Evolutionary conservation across 2,329 filamentous ascomycete genomes (phyloP).

Genomic region (Neocatenulostroma microsporum): DNA sequence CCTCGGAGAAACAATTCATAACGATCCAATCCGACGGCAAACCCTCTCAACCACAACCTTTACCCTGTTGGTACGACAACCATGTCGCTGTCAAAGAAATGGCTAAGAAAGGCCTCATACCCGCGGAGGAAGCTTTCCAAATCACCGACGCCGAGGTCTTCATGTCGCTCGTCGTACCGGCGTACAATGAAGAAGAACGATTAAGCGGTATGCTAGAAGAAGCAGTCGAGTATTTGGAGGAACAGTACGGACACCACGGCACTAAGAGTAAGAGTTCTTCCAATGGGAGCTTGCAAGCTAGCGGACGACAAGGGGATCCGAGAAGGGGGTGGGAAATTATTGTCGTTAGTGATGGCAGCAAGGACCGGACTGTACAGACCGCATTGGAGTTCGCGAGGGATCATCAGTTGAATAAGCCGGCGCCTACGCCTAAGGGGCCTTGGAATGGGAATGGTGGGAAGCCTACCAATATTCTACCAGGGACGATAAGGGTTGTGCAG

Average conservation of each 20-base stretch:
- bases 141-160: conserved; percentile 73
- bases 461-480: conserved; percentile 56
- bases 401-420: conserved; percentile 46
- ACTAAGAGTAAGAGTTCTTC: conserved; percentile 25
- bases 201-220: conserved; percentile 81
- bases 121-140: conserved; percentile 42
- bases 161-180: conserved; percentile 86
- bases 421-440: conserved; percentile 38
- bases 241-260: conserved; percentile 48
- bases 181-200: conserved; percentile 87
- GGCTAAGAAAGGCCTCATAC: conserved; percentile 27
- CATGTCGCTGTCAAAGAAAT: conserved; percentile 53
- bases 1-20: conserved; percentile 77
- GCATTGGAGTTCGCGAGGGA: conserved; percentile 72
- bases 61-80: conserved; percentile 84
- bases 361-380: conserved; percentile 69
- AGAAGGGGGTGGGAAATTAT: conserved; percentile 78
- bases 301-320: conserved; percentile 22
- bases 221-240: conserved; percentile 77
- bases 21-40: conserved; percentile 62
- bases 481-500: conserved; percentile 70
- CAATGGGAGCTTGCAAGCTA: conserved; percentile 23
- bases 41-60: conserved; percentile 45
- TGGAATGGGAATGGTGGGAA: conserved; percentile 41
- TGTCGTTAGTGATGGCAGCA: conserved; percentile 82